Evolutionary conservation across 2,329 filamentous ascomycete species (phyloP).

Genomic region (Apiospora rasikravindrae): DNA sequence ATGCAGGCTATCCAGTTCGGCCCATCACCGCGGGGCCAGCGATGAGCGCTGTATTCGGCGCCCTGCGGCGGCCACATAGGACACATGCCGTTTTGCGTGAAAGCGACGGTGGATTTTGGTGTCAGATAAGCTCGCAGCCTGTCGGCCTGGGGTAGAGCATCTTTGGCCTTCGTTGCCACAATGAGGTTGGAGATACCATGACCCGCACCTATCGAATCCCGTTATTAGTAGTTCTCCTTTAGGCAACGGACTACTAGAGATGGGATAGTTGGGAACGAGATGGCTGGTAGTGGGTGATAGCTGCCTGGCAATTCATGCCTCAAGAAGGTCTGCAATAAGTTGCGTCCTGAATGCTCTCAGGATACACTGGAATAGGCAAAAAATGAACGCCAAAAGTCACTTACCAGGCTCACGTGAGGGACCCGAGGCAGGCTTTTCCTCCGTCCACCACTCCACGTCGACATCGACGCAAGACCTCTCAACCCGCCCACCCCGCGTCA

Average conservation of each 20-base stretch:
- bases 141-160: conserved; percentile 66
- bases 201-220: conserved; percentile 30
- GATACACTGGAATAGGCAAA: background rate
- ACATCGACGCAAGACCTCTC: conserved; percentile 44
- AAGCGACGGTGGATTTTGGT: conserved; percentile 72
- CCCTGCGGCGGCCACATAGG: conserved; percentile 62
- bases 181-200: conserved; percentile 72
- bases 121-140: conserved; percentile 66
- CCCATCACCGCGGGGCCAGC: conserved; percentile 43
- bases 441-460: conserved; percentile 61
- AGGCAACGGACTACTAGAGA: too few relatives aligned
- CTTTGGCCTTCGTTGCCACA: conserved; percentile 75
- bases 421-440: conserved; percentile 44
- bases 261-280: too few relatives aligned
- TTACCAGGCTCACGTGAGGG: conserved; percentile 46
- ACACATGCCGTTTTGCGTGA: conserved; percentile 90
- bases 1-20: conserved; percentile 78
- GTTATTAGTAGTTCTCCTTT: background rate
- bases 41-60: conserved; percentile 45
- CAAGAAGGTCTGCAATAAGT: too few relatives aligned
- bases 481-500: conserved; percentile 42
- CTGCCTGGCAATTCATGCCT: too few relatives aligned
- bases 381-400: background rate
- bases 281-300: too few relatives aligned
- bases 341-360: background rate